A percentile compares a stretch with the other conserved stretches of the same genome.
Conservation (phyloP, 2,329 filamentous ascomycete genomes). For the Cladophialophora yegresii region DNA sequence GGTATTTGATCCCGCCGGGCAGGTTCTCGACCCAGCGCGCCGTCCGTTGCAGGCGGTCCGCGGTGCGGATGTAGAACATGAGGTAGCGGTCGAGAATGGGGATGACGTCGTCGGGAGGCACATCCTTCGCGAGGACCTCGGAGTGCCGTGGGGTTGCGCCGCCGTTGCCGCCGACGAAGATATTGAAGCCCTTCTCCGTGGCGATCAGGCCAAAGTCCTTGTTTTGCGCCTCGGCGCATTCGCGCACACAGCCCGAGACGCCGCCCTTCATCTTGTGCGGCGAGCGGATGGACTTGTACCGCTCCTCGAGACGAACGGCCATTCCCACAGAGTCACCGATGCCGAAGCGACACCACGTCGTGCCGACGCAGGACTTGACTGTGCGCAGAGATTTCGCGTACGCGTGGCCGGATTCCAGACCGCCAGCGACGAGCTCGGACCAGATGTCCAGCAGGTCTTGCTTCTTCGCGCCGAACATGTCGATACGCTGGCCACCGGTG, state of each 20-base stretch:
- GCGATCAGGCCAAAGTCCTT: constrained; percentile 94
- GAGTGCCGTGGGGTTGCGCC: constrained; percentile 81
- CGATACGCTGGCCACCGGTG: constrained; percentile 86
- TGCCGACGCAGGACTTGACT: constrained; percentile 85
- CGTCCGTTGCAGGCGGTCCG: constrained; percentile 85
- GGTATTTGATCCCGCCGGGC: constrained; percentile 79
- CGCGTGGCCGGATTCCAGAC: constrained; percentile 87
- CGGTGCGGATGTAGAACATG: constrained; percentile 91
- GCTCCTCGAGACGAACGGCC: constrained; percentile 82
- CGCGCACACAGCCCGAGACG: constrained; percentile 86
- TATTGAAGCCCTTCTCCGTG: constrained; percentile 89
- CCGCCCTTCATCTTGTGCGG: constrained; percentile 92
- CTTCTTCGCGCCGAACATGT: constrained; percentile 89
- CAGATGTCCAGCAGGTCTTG: constrained; percentile 82
- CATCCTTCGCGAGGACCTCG: constrained; percentile 82
- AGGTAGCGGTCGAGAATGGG: constrained; percentile 85
- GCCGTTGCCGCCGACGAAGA: constrained; percentile 87
- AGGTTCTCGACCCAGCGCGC: constrained; percentile 84
- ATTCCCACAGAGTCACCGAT: constrained; percentile 89
- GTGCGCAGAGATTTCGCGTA: constrained; percentile 88
- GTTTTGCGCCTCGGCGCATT: constrained; percentile 88
- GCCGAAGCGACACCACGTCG: constrained; percentile 86
- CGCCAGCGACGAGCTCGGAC: constrained; percentile 75
- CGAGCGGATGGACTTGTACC: constrained; percentile 86
- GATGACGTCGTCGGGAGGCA: constrained; percentile 77